phyloP scores from a whole-genome alignment of 148 eudicot genomes.

The Arctostaphylos glauca region DNA sequence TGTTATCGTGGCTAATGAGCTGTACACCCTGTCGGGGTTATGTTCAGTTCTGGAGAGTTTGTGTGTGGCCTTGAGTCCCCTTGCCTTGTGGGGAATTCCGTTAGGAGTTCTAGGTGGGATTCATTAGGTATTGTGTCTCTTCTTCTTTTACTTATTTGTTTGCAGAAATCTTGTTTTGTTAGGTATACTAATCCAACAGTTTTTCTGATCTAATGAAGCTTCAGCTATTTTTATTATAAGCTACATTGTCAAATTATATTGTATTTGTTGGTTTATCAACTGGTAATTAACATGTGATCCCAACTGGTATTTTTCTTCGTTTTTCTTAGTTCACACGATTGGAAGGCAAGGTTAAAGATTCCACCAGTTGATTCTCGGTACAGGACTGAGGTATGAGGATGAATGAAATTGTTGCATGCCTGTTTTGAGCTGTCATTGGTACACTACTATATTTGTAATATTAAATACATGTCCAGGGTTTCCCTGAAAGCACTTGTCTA shows the following conservation, averaged over 20 bases:
- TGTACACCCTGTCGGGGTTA: too few species aligned
- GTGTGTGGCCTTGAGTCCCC: not conserved
- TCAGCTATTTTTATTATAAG: not conserved
- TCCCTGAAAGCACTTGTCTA: not conserved
- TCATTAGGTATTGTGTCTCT: too few species aligned
- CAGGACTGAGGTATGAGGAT: constrained; percentile 69
- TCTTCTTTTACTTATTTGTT: too few species aligned
- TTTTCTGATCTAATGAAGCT: not conserved
- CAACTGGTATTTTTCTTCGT: not conserved
- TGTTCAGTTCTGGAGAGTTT: not conserved
- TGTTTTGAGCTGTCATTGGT: not conserved
- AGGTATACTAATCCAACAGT: not conserved
- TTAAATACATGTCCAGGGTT: not conserved
- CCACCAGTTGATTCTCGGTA: constrained; percentile 73
- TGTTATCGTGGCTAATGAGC: too few species aligned
- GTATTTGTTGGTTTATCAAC: not conserved
- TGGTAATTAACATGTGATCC: not conserved
- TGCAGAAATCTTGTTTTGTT: not conserved
- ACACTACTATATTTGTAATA: not conserved
- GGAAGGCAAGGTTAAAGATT: constrained; percentile 66
- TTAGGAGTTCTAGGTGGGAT: too few species aligned
- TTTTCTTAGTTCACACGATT: constrained; percentile 58
- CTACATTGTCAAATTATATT: not conserved
- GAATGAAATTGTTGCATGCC: not conserved
- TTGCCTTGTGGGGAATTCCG: too few species aligned